Evolutionary conservation across 805 yeast genomes (phyloP).

Genomic region (Yamadazyma philogaea): DNA sequence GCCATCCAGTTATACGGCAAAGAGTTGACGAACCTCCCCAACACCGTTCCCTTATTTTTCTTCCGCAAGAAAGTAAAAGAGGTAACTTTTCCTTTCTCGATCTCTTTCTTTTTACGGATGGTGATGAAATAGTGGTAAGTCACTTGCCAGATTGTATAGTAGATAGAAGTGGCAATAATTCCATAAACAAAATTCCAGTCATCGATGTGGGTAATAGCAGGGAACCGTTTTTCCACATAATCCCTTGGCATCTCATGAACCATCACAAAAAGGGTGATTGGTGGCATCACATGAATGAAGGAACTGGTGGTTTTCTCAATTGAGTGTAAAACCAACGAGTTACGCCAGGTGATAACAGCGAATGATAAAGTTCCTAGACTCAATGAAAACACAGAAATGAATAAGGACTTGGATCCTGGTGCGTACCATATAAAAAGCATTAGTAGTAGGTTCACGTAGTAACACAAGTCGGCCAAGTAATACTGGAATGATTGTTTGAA

Average conservation of each 20-base stretch:
- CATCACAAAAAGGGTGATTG: conserved; percentile 79
- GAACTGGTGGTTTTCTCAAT: conserved; percentile 90
- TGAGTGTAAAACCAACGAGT: conserved; percentile 86
- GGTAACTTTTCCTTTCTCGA: conserved; percentile 80
- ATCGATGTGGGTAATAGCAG: conserved; percentile 67
- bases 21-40: conserved; percentile 77
- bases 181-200: conserved; percentile 73
- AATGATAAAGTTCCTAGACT: conserved; percentile 86
- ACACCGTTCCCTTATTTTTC: conserved; percentile 56
- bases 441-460: conserved; percentile 75
- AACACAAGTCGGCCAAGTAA: conserved; percentile 89
- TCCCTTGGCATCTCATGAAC: conserved; percentile 68
- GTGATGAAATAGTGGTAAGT: conserved; percentile 91
- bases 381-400: conserved; percentile 80
- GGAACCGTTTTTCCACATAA: conserved; percentile 60
- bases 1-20: conserved; percentile 82
- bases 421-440: conserved; percentile 76
- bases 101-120: conserved; percentile 70
- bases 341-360: conserved; percentile 95
- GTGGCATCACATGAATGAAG: conserved; percentile 89
- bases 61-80: conserved; percentile 82
- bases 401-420: conserved; percentile 70
- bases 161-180: conserved; percentile 71
- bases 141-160: conserved; percentile 87
- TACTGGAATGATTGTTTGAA: conserved; percentile 78